These are phyloP conservation scores for Didymella keratinophila DNA, from an alignment of 2,329 filamentous ascomycete genomes.

Conservation along the genomic window DNA sequence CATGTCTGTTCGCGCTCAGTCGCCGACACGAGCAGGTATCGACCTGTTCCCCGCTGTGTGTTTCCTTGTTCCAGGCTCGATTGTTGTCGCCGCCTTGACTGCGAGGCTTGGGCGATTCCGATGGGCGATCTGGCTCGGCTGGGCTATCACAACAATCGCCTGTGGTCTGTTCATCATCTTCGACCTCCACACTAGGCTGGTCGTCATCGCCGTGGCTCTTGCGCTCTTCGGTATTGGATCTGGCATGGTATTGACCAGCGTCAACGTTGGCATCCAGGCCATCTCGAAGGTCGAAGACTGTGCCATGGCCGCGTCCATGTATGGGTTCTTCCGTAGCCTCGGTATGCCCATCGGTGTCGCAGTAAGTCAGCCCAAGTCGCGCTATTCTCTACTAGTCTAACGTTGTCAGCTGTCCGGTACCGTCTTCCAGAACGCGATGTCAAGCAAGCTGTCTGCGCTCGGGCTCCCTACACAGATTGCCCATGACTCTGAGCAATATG, in stretches of 20 bases:
- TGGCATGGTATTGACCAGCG: slow-evolving; percentile 52
- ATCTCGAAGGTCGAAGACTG: slow-evolving; percentile 44
- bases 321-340: slow-evolving; percentile 50
- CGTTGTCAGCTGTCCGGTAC: slow-evolving; percentile 33
- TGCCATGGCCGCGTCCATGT: slow-evolving; percentile 50
- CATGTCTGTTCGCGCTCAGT: slow-evolving; percentile 46
- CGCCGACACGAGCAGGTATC: slow-evolving; percentile 49
- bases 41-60: slow-evolving; percentile 49
- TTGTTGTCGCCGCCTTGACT: slow-evolving; percentile 36
- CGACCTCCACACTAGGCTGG: slow-evolving; percentile 42
- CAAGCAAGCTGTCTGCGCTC: slow-evolving; percentile 32
- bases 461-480: slow-evolving; percentile 35
- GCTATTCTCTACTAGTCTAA: slow-evolving; percentile 3
- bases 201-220: slow-evolving; percentile 50
- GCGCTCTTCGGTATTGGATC: slow-evolving; percentile 53
- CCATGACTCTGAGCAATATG: slow-evolving; percentile 40
- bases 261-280: slow-evolving; percentile 53
- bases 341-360: slow-evolving; percentile 58
- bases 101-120: slow-evolving; percentile 42
- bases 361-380: slow-evolving; percentile 16
- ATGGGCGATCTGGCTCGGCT: slow-evolving; percentile 56
- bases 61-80: slow-evolving; percentile 42
- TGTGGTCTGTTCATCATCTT: slow-evolving; percentile 52
- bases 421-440: slow-evolving; percentile 54
- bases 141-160: slow-evolving; percentile 49